Evolutionary conservation across 257 asterid genomes (phyloP).

Genomic region (Solanum sitiens): DNA sequence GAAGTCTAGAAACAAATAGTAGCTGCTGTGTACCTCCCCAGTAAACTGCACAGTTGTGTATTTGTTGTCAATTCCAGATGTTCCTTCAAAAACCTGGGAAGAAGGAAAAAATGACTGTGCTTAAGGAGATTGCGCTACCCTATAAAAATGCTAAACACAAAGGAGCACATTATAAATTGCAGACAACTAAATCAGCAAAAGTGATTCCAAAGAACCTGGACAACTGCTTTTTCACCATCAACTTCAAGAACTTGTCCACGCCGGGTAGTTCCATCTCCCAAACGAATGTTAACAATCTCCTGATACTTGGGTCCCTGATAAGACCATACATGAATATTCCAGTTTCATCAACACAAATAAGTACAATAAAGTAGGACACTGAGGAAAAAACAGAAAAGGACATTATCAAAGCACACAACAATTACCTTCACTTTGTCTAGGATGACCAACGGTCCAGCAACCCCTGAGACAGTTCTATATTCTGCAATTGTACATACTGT

Average conservation of each 20-base stretch:
- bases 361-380: not conserved
- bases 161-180: not conserved
- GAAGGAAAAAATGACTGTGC: not conserved
- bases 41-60: constrained; percentile 95
- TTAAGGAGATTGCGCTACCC: not conserved
- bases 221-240: constrained; percentile 98
- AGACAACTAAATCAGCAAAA: not conserved
- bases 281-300: constrained; percentile 93
- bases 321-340: constrained; percentile 1
- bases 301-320: constrained; percentile 96
- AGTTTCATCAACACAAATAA: not conserved
- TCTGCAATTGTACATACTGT: constrained; percentile 35
- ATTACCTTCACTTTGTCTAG: constrained; percentile 96
- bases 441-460: constrained; percentile 96
- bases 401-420: not conserved
- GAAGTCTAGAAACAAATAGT: not conserved
- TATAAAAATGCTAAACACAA: not conserved
- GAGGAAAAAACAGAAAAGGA: not conserved
- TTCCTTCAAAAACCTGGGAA: constrained; percentile 89
- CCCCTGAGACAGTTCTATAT: constrained; percentile 98
- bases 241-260: constrained; percentile 99
- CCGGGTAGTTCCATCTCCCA: constrained; percentile 91
- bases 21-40: constrained; percentile 56
- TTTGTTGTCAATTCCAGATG: constrained; percentile 96
- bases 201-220: constrained; percentile 48